Evolutionary conservation across 257 asterid species (phyloP).

Genomic region (Plantago elongata): DNA sequence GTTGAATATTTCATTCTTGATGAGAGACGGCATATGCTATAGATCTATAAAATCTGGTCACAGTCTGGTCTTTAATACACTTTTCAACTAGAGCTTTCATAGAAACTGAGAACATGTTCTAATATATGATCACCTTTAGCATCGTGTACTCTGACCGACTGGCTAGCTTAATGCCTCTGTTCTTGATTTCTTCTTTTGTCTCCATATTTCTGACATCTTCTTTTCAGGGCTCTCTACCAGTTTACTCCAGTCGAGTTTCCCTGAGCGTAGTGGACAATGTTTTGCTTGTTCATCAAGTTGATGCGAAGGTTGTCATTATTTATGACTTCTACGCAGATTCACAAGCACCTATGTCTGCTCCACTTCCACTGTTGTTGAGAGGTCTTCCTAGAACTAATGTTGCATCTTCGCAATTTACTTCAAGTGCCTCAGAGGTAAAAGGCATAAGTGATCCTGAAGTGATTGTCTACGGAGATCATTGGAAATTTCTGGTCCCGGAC

Average conservation of each 20-base stretch:
- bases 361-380: slow-evolving; percentile 85
- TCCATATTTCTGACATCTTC: slow-evolving; percentile 13
- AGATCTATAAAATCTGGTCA: background rate
- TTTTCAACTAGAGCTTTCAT: slow-evolving; percentile 1
- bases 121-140: slow-evolving; percentile 5
- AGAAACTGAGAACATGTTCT: background rate
- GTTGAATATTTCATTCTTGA: slow-evolving; percentile 1
- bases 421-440: slow-evolving; percentile 37
- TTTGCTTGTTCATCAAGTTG: slow-evolving; percentile 92
- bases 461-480: slow-evolving; percentile 64
- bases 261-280: slow-evolving; percentile 81
- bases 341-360: slow-evolving; percentile 83
- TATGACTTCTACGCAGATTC: slow-evolving; percentile 77
- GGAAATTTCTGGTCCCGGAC: slow-evolving; percentile 88
- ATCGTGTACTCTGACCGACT: background rate
- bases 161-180: background rate
- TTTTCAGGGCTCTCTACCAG: slow-evolving; percentile 82
- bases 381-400: slow-evolving; percentile 49
- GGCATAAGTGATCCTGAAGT: slow-evolving; percentile 41
- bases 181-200: slow-evolving; percentile 3
- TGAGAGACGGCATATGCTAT: background rate
- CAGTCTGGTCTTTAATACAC: slow-evolving; percentile 8
- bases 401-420: slow-evolving; percentile 42
- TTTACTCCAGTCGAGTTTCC: slow-evolving; percentile 66
- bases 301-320: slow-evolving; percentile 85